A percentile compares a stretch with the other conserved stretches of the same genome.
Evolutionary conservation across 1,284 basidiomycete species (phyloP).

Genomic region (Trichosporon inkin): DNA sequence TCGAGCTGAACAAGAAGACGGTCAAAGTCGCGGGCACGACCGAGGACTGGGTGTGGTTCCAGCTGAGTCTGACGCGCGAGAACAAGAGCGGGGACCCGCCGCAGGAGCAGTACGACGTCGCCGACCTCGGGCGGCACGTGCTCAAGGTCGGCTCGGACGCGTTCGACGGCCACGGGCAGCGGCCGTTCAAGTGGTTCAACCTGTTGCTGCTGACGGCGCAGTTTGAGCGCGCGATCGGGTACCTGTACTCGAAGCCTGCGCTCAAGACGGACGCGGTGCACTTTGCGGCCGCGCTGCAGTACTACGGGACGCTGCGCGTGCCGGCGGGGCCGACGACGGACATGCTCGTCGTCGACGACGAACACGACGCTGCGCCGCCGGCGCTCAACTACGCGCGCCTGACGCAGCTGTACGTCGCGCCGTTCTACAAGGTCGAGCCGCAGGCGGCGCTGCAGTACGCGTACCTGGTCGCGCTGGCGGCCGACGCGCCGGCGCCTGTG

Average conservation of each 20-base stretch:
- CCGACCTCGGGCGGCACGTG: slow-evolving; percentile 73
- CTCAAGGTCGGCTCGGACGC: slow-evolving; percentile 84
- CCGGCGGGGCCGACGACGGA: slow-evolving; percentile 69
- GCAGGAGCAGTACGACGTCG: slow-evolving; percentile 62
- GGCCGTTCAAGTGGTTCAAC: slow-evolving; percentile 72
- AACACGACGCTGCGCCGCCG: slow-evolving; percentile 45
- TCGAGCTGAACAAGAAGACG: slow-evolving; percentile 77
- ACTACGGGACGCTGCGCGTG: slow-evolving; percentile 86
- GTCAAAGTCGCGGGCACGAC: slow-evolving; percentile 85
- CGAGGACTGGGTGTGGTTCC: slow-evolving; percentile 99
- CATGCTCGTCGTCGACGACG: slow-evolving; percentile 60
- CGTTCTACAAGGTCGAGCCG: slow-evolving; percentile 85
- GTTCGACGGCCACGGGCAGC: slow-evolving; percentile 74
- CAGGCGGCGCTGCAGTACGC: slow-evolving; percentile 94
- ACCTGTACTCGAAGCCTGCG: slow-evolving; percentile 81
- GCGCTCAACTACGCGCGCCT: slow-evolving; percentile 75
- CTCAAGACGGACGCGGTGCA: slow-evolving; percentile 93
- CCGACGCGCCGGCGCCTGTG: slow-evolving; percentile 60
- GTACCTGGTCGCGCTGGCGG: slow-evolving; percentile 76
- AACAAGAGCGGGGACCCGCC: slow-evolving; percentile 63
- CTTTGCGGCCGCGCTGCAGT: slow-evolving; percentile 83
- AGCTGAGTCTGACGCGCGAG: slow-evolving; percentile 68
- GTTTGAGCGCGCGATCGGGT: slow-evolving; percentile 87
- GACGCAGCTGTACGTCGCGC: slow-evolving; percentile 87
- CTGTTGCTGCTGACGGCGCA: slow-evolving; percentile 87